Evolutionary conservation across 2,329 filamentous ascomycete species (phyloP), one percentile per base, ranked within the genome.

Genomic region (Herpotrichia juniperi): DNA sequence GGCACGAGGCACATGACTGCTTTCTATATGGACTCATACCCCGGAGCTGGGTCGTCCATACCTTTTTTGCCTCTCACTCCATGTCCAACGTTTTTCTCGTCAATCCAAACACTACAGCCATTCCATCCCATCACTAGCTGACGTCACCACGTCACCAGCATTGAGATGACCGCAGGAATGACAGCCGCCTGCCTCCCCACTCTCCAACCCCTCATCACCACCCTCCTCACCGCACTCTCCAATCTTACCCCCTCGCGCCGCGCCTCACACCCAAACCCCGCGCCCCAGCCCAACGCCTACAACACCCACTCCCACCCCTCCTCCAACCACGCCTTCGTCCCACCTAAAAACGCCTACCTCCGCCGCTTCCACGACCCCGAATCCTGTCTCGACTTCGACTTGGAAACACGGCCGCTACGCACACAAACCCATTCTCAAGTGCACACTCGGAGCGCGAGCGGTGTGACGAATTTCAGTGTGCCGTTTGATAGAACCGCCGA

Each of bases 351-450:
- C 8, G 51, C 53, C 1, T 51, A 56, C 42, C 42, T 51, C 14
- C 60, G 50, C 10, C n/a, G 53, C 42, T 66, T 59, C 54, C 58
- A 67, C 46, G 65, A 67, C 50, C 54, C 57, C 28, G 56, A 58
- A 14, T 40, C 37, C 4, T 24, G 19, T 63, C 56, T 68, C 16
- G 60, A 63, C 39, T 68, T 68, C 49, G 65, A 68, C 24, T 57
- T 68, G 14, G 62, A 62, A 32, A 54, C 61, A 3, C 59, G 53
- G 16, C 21, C 37, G 31, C 51, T 48, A 3, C 51, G 56, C 14
- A 55, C 56, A 5, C 56, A 57, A 21, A 45, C 42, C 1, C 57
- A 61, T 35, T 59, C 53, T 11, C 56, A 57, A 21, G 43, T 39
- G 1, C 57, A 61, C 32, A 61, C 53, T 11, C 57, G 59, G 8